These are phyloP conservation scores for Penicillium pancosmium DNA, from an alignment of 495 filamentous ascomycete species.

Conservation along the genomic window DNA sequence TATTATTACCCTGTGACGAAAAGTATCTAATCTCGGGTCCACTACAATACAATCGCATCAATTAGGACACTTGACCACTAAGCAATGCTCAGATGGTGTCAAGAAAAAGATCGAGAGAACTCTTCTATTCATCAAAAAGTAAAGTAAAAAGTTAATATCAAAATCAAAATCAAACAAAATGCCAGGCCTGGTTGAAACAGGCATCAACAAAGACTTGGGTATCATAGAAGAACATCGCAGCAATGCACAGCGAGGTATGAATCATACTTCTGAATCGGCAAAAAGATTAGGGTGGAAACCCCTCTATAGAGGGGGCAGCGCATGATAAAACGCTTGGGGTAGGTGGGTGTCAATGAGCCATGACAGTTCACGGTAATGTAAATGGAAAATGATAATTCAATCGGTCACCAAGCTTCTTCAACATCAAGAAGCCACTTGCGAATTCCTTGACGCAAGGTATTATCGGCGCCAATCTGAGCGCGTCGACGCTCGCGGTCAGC, in stretches of 20 bases:
- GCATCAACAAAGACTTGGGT: conserved; percentile 26
- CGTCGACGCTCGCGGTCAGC: conserved; percentile 43
- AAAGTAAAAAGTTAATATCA: conserved; percentile 2
- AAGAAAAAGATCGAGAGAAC: not conserved
- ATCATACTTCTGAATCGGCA: not conserved
- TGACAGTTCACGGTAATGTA: no score
- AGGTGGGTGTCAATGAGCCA: not conserved
- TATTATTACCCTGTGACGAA: no score
- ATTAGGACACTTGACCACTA: no score
- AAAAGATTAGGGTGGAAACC: not conserved
- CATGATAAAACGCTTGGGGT: not conserved
- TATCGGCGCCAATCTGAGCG: conserved; percentile 47
- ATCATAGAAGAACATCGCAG: conserved; percentile 31
- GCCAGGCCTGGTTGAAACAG: not conserved
- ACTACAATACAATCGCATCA: no score
- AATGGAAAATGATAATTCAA: conserved; percentile 9
- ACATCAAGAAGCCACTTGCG: conserved; percentile 64
- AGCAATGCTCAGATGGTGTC: not conserved
- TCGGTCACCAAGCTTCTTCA: conserved; percentile 51
- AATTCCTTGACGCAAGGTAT: conserved; percentile 65
- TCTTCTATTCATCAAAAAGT: not conserved
- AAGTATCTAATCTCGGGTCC: no score
- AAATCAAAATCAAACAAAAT: not conserved
- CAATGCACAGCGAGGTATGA: conserved; percentile 1
- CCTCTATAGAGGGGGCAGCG: not conserved